Evolutionary conservation across 192 early-diverging fungal genomes (phyloP).

Genomic region (Paraglomus brasilianum): DNA sequence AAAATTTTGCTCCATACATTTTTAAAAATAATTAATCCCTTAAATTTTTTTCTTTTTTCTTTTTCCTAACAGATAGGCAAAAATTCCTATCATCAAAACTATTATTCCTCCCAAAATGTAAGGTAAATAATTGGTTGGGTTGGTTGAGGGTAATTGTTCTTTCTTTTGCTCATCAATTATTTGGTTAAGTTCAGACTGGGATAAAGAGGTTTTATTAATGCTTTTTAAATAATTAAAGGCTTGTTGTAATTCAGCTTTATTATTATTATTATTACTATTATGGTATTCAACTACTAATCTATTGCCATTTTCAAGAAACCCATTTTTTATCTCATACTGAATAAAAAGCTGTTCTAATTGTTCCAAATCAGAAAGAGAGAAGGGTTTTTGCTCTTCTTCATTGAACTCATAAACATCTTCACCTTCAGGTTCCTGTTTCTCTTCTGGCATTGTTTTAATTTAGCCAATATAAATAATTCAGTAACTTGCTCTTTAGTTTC

Average conservation of each 20-base stretch:
- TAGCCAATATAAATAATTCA: slow-evolving; percentile 6
- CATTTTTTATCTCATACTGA: neutral
- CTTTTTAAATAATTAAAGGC: slow-evolving; percentile 21
- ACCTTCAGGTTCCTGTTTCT: neutral
- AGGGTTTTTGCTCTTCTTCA: slow-evolving; percentile 2
- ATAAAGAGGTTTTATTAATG: neutral
- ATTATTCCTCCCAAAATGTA: too few species aligned
- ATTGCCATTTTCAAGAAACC: too few species aligned
- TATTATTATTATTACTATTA: slow-evolving; percentile 16
- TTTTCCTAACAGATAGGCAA: too few species aligned
- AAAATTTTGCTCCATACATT: too few species aligned
- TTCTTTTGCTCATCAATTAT: too few species aligned
- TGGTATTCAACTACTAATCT: neutral
- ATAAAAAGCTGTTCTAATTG: slow-evolving; percentile 18
- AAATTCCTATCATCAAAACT: too few species aligned
- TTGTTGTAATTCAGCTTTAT: neutral
- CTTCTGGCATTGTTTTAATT: slow-evolving; percentile 4
- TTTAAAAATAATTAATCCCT: too few species aligned
- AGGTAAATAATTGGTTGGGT: too few species aligned
- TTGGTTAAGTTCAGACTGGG: too few species aligned
- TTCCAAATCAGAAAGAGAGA: slow-evolving; percentile 15
- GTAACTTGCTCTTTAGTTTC: slow-evolving; percentile 7
- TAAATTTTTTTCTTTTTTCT: too few species aligned
- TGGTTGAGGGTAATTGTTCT: too few species aligned
- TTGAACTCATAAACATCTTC: neutral